Evolutionary conservation across 257 asterid species (phyloP).

Genomic region (Phtheirospermum japonicum): DNA sequence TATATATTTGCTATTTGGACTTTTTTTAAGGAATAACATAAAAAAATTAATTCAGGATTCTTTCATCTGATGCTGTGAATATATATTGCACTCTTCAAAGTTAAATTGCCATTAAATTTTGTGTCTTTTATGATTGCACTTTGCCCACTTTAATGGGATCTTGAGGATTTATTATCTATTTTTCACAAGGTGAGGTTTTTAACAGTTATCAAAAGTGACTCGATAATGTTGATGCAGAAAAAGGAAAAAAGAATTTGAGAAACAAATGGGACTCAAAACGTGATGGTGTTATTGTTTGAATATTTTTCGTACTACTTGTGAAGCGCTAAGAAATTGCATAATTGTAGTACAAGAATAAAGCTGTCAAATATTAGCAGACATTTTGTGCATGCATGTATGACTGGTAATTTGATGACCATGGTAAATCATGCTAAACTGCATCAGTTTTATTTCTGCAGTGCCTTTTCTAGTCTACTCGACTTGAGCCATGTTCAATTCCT

Average conservation of each 20-base stretch:
- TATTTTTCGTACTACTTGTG: background rate
- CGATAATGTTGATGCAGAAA: too few relatives aligned
- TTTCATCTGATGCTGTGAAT: background rate
- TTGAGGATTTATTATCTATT: too few relatives aligned
- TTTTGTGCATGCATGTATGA: background rate
- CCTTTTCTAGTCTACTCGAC: slow-evolving; percentile 45
- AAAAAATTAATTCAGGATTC: background rate
- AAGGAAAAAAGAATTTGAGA: background rate
- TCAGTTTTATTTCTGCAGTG: slow-evolving; percentile 37
- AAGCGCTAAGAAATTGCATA: background rate
- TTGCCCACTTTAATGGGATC: too few relatives aligned
- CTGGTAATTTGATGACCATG: background rate
- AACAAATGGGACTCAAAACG: too few relatives aligned
- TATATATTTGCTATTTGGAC: background rate
- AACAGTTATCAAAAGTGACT: too few relatives aligned
- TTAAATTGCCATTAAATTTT: too few relatives aligned
- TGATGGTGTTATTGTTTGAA: too few relatives aligned
- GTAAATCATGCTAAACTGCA: slow-evolving; percentile 14
- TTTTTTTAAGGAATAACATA: background rate
- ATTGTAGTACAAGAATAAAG: background rate
- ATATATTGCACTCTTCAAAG: background rate
- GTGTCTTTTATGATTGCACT: too few relatives aligned
- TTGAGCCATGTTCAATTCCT: slow-evolving; percentile 27
- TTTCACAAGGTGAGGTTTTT: too few relatives aligned
- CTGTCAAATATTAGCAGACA: background rate